phyloP scores from a whole-genome alignment of 495 filamentous ascomycete species.

The Podospora pseudocomata region DNA sequence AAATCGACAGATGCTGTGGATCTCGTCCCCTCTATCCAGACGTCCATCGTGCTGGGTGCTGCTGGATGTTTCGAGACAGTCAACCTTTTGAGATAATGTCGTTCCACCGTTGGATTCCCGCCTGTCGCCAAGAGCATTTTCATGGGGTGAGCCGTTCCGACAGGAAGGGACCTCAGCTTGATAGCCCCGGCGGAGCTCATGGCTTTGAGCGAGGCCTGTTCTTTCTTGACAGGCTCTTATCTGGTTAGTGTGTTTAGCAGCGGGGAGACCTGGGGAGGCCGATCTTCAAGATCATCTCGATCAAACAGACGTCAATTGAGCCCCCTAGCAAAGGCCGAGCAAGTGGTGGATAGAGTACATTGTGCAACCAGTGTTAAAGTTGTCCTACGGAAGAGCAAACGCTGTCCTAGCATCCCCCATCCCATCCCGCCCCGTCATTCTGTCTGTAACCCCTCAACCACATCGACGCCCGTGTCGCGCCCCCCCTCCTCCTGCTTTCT shows the following conservation, averaged over 20 bases:
- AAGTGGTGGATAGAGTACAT: neutral
- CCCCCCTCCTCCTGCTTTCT: conserved; percentile 2
- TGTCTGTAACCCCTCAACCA: conserved; percentile 4
- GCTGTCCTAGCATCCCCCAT: neutral
- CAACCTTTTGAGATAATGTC: neutral
- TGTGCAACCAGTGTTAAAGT: neutral
- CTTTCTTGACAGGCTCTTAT: neutral
- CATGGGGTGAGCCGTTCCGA: neutral
- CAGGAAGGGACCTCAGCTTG: neutral
- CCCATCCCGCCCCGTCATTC: neutral
- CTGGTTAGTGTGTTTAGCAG: neutral
- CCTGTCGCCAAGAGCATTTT: neutral
- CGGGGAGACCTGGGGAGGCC: neutral
- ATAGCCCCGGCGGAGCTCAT: neutral
- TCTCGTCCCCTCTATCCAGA: neutral
- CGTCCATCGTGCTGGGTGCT: neutral
- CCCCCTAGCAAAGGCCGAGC: neutral
- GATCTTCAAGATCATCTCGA: conserved; percentile 8
- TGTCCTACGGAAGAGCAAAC: neutral
- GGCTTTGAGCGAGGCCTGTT: neutral
- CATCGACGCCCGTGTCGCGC: neutral
- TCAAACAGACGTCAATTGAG: conserved; percentile 8
- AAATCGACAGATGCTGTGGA: conserved; percentile 4
- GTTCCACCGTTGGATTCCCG: neutral
- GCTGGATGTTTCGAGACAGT: neutral